A percentile compares a stretch with the other conserved stretches of the same genome.
Evolutionary conservation across 768 basidiomycete species (phyloP).

Genomic region (Roridomyces roridus): DNA sequence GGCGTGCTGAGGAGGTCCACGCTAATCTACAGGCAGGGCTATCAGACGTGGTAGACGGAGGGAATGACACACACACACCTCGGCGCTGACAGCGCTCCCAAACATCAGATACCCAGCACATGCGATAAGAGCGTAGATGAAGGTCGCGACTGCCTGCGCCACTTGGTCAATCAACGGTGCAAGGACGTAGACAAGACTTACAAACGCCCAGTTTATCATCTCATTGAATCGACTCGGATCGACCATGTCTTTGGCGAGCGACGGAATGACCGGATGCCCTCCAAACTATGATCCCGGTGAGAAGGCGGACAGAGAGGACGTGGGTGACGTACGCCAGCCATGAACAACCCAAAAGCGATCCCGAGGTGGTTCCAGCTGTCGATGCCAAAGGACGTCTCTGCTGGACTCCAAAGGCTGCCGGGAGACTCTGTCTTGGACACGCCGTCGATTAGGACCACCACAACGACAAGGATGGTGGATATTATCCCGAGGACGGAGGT

Average conservation of each 20-base stretch:
- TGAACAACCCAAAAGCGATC: constrained; percentile 86
- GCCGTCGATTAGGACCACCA: constrained; percentile 86
- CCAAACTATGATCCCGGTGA: constrained; percentile 56
- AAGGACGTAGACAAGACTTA: constrained; percentile 41
- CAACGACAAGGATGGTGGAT: constrained; percentile 76
- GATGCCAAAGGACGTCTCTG: constrained; percentile 67
- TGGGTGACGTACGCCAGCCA: constrained; percentile 78
- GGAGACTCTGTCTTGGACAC: constrained; percentile 73
- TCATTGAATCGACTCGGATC: constrained; percentile 80
- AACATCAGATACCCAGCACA: constrained; percentile 94
- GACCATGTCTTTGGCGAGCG: constrained; percentile 87
- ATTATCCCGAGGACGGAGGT: constrained; percentile 87
- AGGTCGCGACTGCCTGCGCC: constrained; percentile 65
- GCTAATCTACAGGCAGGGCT: constrained; percentile 66
- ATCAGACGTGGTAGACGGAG: neutral
- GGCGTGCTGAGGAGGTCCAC: constrained; percentile 76
- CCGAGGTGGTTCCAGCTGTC: constrained; percentile 66
- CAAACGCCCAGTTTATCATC: constrained; percentile 91
- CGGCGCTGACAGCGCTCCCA: constrained; percentile 78
- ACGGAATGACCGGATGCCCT: constrained; percentile 94
- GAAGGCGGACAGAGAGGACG: no score
- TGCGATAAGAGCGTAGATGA: constrained; percentile 71
- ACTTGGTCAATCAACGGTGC: neutral
- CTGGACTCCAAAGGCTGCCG: constrained; percentile 83
- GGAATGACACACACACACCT: constrained; percentile 62